Evolutionary conservation across 139 green algal genomes (phyloP), one percentile per base, ranked within the genome.

Genomic region (Picochlorum sp.): DNA sequence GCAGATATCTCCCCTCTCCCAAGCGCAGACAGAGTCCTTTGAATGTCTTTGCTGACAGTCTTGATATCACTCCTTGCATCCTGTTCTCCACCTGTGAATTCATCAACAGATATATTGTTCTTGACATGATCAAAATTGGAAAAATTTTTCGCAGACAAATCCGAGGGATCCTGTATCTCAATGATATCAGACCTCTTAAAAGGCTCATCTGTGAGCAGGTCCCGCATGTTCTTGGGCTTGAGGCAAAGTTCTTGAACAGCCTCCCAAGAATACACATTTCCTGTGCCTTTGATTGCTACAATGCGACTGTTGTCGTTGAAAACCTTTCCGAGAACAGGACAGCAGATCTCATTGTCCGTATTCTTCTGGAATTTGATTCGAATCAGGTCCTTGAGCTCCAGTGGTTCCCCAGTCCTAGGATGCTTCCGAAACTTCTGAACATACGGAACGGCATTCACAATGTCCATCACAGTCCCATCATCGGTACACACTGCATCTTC

Each of bases 261-360:
- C 68, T 84, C 71, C 49, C 50, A 74, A 65, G 59, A 74, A 65
- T 78, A 78, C 21, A 78, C 70, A 23, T 60, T 68, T 6, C 55
- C 69, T 0, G 83, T 91, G 38, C 84, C 62, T 21, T 76, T 79
- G 21, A 98, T 65, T 3, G 93, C 92, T 24, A 93, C 93, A 62
- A 98, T 97, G 85, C 97, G 92, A 0, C 91, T 96, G 83, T 90
- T 83, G 62, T 92, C 81, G 7, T 91, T 98, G 81, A 98, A 98
- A 45, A 95, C 81, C 73, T 96, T 97, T 65, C 85, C 76, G 47
- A 95, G 88, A 20, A 97, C 85, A 0, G 94, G 94, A 79, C 92
- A 97, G 30, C 77, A 55, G 69, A 91, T 97, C 76, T 92, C 79
- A 4, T 78, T 78, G 15, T 90, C 82, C 28, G 62, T 63, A 60